phyloP scores from a whole-genome alignment of 768 basidiomycete genomes.

The Cystobasidium onofrii region DNA sequence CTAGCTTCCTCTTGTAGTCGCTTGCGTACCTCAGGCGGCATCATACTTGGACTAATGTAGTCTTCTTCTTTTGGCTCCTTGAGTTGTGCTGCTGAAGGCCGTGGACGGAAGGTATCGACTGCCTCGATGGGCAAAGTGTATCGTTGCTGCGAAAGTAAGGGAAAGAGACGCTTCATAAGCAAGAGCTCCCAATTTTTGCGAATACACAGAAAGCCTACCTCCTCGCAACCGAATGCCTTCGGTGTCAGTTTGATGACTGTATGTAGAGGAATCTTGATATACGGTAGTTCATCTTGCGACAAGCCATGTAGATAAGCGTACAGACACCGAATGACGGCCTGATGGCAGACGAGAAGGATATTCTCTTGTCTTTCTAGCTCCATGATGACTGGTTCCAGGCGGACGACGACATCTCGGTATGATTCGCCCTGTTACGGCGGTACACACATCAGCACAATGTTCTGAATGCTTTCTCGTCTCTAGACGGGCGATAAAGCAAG shows the following conservation, averaged over 20 bases:
- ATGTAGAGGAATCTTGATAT: slow-evolving; percentile 89
- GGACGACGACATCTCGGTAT: slow-evolving; percentile 71
- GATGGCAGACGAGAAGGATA: slow-evolving; percentile 92
- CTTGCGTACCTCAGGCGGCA: slow-evolving; percentile 9
- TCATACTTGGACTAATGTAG: slow-evolving; percentile 23
- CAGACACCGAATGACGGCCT: slow-evolving; percentile 53
- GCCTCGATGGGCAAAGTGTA: slow-evolving; percentile 84
- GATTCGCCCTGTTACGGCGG: slow-evolving; percentile 64
- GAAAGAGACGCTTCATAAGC: no score
- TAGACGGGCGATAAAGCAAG: neutral
- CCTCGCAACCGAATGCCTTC: slow-evolving; percentile 96
- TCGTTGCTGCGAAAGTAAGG: slow-evolving; percentile 52
- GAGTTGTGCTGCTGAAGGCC: neutral
- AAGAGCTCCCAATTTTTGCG: neutral
- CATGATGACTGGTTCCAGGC: slow-evolving; percentile 94
- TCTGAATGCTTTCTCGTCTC: no score
- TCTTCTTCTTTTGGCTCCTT: slow-evolving; percentile 1
- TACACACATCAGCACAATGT: slow-evolving; percentile 55
- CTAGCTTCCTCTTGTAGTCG: slow-evolving; percentile 10
- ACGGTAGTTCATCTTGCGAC: slow-evolving; percentile 86
- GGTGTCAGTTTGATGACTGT: slow-evolving; percentile 98
- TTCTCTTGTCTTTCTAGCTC: slow-evolving; percentile 97
- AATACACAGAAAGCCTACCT: slow-evolving; percentile 43
- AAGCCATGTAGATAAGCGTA: slow-evolving; percentile 95
- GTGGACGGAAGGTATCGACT: slow-evolving; percentile 81